phyloP scores from a whole-genome alignment of 2,329 filamentous ascomycete genomes.

The Phialophora chinensis region DNA sequence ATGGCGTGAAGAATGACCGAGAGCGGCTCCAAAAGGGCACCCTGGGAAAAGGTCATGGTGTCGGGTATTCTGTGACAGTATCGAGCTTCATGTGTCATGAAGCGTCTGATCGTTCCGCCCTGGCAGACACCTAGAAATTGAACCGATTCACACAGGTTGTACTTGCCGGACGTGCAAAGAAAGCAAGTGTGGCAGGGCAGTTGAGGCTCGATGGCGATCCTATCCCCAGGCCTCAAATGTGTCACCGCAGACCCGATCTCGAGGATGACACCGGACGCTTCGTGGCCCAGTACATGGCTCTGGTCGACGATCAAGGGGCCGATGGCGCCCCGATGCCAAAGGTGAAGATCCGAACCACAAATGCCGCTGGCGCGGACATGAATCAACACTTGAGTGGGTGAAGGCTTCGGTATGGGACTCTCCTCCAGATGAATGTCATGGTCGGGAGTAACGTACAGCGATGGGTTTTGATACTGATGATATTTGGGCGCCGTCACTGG shows the following conservation, averaged over 20 bases:
- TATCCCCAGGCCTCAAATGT: slow-evolving; percentile 40
- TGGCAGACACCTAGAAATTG: slow-evolving; percentile 67
- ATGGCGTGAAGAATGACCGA: slow-evolving; percentile 69
- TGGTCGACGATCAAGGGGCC: slow-evolving; percentile 65
- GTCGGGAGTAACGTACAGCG: too few relatives aligned
- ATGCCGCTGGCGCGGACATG: slow-evolving; percentile 52
- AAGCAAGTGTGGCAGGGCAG: slow-evolving; percentile 45
- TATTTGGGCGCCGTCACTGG: too few relatives aligned
- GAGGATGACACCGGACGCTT: slow-evolving; percentile 43
- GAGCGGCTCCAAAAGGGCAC: slow-evolving; percentile 68
- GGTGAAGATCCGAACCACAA: slow-evolving; percentile 51
- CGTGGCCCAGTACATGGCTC: slow-evolving; percentile 57
- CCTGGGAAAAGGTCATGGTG: slow-evolving; percentile 63
- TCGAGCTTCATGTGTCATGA: slow-evolving; percentile 66
- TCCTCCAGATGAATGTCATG: too few relatives aligned
- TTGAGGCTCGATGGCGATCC: slow-evolving; percentile 47
- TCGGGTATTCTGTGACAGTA: slow-evolving; percentile 65
- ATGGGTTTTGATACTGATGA: too few relatives aligned
- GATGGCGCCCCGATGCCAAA: slow-evolving; percentile 47
- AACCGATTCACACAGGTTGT: slow-evolving; percentile 60
- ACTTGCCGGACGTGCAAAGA: slow-evolving; percentile 47
- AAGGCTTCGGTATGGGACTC: too few relatives aligned
- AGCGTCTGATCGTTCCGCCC: slow-evolving; percentile 65
- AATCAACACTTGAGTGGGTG: slow-evolving; percentile 48
- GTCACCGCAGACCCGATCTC: slow-evolving; percentile 39